Evolutionary conservation across 805 yeast genomes (phyloP), one percentile per base, ranked within the genome.

Genomic region (Sungouiozyma intestinalis): DNA sequence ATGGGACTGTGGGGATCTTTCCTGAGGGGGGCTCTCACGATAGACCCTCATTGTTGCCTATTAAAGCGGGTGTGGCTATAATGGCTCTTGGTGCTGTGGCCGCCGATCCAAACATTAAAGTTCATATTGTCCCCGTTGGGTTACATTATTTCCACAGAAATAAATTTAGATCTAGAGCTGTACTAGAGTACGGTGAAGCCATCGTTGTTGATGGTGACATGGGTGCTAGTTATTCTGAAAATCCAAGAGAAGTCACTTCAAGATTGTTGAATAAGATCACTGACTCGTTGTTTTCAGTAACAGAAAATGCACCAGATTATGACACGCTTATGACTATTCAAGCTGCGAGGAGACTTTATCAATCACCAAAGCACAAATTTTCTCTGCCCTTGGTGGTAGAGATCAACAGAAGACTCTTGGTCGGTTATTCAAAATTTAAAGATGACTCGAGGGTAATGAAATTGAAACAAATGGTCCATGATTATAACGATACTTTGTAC

Each of bases 21-120:
- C 97, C 97, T 3, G 98, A 90, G 66, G 98, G 98, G 45, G 98
- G 98, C 0, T 85, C 95, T 7, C 98, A 90, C 56, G 98, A 90
- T 60, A 72, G 98, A 47, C 79, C 97, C 1, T 90, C 85, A 47
- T 64, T 90, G 51, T 68, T 90, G 35, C 97, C 98, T 0, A 69
- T 90, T 50, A 90, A 90, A 58, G 96, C 97, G 0, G 98, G 98
- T 39, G 96, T 90, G 19, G 96, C 97, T 1, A 83, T 90, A 43
- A 92, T 90, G 97, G 98, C 97, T 0, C 69, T 92, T 24, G 98
- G 97, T 7, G 92, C 97, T 8, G 76, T 88, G 77, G 83, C 79
- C 18, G 71, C 76, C 45, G 74, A 84, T 52, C 86, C 92, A 0
- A 73, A 74, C 36, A 77, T 83, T 45, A 79, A 80, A 43, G 90